Conservation (phyloP, 208 protist species). For the Vickermania ingenoplastis region DNA sequence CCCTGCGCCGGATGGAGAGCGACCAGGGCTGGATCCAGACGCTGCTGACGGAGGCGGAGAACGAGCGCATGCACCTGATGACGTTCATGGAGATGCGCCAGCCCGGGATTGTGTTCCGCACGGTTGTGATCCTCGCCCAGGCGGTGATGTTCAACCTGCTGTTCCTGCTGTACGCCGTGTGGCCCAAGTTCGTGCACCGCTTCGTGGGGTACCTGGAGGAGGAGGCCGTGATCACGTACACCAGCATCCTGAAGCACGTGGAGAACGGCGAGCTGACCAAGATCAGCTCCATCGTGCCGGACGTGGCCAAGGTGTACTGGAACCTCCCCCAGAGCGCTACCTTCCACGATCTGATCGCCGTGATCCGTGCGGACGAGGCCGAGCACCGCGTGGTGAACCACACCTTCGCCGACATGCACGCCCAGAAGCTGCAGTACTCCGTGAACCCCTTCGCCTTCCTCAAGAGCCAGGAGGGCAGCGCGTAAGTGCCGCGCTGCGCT, state of each 20-base stretch:
- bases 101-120: conserved; percentile 27
- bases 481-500: too few species aligned
- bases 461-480: not conserved
- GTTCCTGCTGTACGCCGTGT: too few species aligned
- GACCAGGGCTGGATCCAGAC: conserved; percentile 91
- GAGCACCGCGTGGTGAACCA: conserved; percentile 84
- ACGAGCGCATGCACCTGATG: conserved; percentile 92
- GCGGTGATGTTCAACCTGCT: conserved; percentile 43
- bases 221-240: conserved; percentile 28
- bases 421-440: conserved; percentile 2
- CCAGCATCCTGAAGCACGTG: conserved; percentile 14
- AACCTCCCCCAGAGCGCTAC: conserved; percentile 32
- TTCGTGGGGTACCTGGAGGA: too few species aligned
- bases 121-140: conserved; percentile 37
- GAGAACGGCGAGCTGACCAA: conserved; percentile 17
- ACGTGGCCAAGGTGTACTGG: conserved; percentile 80
- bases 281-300: conserved; percentile 31
- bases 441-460: not conserved
- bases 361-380: conserved; percentile 75
- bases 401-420: conserved; percentile 38
- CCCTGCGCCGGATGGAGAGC: conserved; percentile 47
- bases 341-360: conserved; percentile 55
- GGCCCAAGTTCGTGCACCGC: too few species aligned
- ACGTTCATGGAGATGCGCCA: conserved; percentile 53
- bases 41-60: conserved; percentile 89